Conservation (phyloP, 345 rosid species). For the Eutrema japonicum region DNA sequence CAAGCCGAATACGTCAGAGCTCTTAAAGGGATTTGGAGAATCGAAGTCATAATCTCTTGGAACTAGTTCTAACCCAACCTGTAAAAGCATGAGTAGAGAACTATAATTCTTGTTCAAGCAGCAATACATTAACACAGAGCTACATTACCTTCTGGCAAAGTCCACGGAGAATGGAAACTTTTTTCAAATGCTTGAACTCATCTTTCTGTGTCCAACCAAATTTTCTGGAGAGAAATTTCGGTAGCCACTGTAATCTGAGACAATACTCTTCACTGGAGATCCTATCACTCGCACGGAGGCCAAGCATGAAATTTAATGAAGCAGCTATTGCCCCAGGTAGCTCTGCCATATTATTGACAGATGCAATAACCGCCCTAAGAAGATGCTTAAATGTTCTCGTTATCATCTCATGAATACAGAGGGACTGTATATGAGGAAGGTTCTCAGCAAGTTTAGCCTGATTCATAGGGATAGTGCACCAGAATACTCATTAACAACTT, state of each 20-base stretch:
- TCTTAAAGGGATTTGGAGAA: conserved; percentile 74
- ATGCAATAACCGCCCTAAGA: conserved; percentile 82
- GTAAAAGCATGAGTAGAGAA: conserved; percentile 40
- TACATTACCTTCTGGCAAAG: conserved; percentile 82
- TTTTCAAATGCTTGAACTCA: conserved; percentile 66
- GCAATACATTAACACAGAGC: conserved; percentile 17
- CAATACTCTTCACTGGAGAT: conserved; percentile 34
- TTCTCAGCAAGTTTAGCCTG: conserved; percentile 95
- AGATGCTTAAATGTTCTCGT: conserved; percentile 86
- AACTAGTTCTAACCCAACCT: conserved; percentile 93
- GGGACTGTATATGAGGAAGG: conserved; percentile 91
- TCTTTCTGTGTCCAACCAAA: conserved; percentile 83
- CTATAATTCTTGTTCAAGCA: conserved; percentile 22
- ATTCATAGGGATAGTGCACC: conserved; percentile 31
- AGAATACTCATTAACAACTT: conserved; percentile 14
- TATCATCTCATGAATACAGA: conserved; percentile 94
- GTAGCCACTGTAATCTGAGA: conserved; percentile 81
- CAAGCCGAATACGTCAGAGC: conserved; percentile 75
- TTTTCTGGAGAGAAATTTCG: conserved; percentile 64
- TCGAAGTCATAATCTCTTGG: conserved; percentile 89
- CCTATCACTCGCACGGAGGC: conserved; percentile 55
- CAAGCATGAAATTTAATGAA: conserved; percentile 78
- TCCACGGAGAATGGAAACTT: conserved; percentile 83
- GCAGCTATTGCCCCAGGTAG: conserved; percentile 76
- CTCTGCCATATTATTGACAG: conserved; percentile 61